Base-by-base conservation (phyloP, 495 filamentous ascomycete genomes). In the Penicillium mononematosum region DNA sequence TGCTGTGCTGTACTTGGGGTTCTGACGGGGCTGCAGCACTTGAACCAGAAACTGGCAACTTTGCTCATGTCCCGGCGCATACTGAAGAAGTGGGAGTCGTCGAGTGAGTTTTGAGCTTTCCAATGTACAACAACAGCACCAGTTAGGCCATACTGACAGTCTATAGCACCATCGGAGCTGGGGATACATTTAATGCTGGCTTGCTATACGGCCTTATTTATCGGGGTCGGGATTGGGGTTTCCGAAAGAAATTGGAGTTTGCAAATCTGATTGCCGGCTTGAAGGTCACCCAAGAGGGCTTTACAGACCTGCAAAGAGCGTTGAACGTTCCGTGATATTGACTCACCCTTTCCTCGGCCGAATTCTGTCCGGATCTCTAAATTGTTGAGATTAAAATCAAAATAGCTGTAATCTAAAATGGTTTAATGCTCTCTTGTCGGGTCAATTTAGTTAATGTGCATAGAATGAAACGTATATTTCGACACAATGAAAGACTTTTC, bases 131-230 rank as follows among this genome's bases (percentile, higher is more conserved):
- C 3, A 2, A 32, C n/a, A 19, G 10, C 22, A 44, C 16, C 17
- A 17, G 22, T 32, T 19, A 20, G 2, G 16, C 29, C 32, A 50
- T 17, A 44, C 67, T 70, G 41, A 76, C 38, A 19, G 5, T 32
- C 5, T 16, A 43, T 22, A 89, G 86, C 62, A 79, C 86, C 10
- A 79, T 89, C 47, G 86, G 87, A 44, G 88, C 88, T 55, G 88
- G 87, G 61, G 87, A 91, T 64, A 89, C 87, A 2, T 90, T 91
- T 60, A 83, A 88, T 58, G 87, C 87, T 8, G 88, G 86, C 24
- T 83, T 89, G 67, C 68, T 90, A 42, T 89, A 84, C 65, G 79
- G 77, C 19, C 63, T 88, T 59, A 70, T 78, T 45, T 81, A 74
- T 59, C 80, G 78, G 62, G 56, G 59, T 24, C 60, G 76, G 20